Evolutionary conservation across 148 eudicot species (phyloP).

Genomic region (Fallopia convolvulus): DNA sequence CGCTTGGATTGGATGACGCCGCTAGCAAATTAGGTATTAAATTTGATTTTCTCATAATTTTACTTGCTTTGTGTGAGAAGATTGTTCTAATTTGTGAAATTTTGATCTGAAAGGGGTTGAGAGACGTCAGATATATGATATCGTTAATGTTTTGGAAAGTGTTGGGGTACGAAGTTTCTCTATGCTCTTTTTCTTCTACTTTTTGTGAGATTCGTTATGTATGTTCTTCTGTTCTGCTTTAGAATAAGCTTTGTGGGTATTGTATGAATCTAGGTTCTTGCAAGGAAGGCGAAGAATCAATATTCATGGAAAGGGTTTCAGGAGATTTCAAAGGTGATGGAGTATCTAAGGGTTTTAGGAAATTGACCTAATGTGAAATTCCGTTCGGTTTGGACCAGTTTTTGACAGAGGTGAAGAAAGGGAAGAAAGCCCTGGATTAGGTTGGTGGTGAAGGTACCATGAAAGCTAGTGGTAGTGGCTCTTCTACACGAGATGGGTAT

Average conservation of each 20-base stretch:
- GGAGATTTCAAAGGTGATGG: conserved; percentile 61
- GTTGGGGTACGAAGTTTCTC: conserved; percentile 57
- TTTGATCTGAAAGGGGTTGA: conserved; percentile 62
- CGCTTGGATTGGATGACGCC: conserved; percentile 87
- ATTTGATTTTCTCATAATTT: neutral
- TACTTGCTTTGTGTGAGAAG: neutral
- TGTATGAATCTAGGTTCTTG: conserved; percentile 34
- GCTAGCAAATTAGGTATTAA: conserved; percentile 56
- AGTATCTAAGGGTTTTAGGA: conserved; percentile 59
- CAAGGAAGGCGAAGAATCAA: conserved; percentile 73
- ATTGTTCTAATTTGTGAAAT: neutral
- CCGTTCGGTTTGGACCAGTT: conserved; percentile 75
- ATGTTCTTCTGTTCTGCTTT: neutral
- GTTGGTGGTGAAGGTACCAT: conserved; percentile 66
- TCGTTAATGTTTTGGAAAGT: conserved; percentile 90
- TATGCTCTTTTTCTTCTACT: too few species aligned
- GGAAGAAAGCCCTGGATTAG: conserved; percentile 63
- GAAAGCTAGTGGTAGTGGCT: conserved; percentile 72
- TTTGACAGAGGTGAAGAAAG: conserved; percentile 69
- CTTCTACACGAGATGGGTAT: conserved; percentile 52
- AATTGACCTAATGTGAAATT: conserved; percentile 11
- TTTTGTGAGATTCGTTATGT: neutral
- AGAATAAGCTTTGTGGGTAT: neutral
- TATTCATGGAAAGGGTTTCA: conserved; percentile 82
- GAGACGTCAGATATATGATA: conserved; percentile 95